Percentiles rank a stretch among this genome's conserved stretches.
phyloP scores from a whole-genome alignment of 225 moss, liverwort and hornwort species.

The Antitrichia curtipendula region DNA sequence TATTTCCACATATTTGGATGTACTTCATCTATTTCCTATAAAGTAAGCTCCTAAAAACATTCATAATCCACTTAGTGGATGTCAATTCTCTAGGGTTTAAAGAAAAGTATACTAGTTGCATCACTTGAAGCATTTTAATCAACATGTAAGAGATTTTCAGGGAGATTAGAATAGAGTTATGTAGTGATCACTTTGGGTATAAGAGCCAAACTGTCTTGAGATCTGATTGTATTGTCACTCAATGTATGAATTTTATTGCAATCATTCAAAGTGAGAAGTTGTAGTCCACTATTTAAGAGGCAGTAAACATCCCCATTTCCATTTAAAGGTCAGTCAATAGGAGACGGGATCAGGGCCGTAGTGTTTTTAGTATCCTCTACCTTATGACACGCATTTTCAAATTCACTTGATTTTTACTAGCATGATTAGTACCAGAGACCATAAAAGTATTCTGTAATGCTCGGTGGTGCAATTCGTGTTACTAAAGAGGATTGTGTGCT shows the following conservation, averaged over 20 bases:
- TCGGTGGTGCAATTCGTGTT: background rate
- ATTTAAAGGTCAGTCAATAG: background rate
- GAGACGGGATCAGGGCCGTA: background rate
- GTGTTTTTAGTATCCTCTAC: background rate
- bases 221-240: background rate
- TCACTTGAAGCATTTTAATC: background rate
- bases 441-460: background rate
- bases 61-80: background rate
- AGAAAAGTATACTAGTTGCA: background rate
- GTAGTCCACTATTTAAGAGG: background rate
- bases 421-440: background rate
- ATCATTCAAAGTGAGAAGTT: background rate
- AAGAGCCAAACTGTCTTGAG: background rate
- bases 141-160: background rate
- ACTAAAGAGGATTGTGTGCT: background rate
- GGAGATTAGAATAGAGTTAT: background rate
- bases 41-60: background rate
- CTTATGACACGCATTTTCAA: background rate
- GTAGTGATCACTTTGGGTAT: background rate
- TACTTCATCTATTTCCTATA: background rate
- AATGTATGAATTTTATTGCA: background rate
- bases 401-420: background rate
- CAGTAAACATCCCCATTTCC: background rate
- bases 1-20: background rate
- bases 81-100: background rate